phyloP scores from a whole-genome alignment of 2,329 filamentous ascomycete species.

The Fusarium setosum region DNA sequence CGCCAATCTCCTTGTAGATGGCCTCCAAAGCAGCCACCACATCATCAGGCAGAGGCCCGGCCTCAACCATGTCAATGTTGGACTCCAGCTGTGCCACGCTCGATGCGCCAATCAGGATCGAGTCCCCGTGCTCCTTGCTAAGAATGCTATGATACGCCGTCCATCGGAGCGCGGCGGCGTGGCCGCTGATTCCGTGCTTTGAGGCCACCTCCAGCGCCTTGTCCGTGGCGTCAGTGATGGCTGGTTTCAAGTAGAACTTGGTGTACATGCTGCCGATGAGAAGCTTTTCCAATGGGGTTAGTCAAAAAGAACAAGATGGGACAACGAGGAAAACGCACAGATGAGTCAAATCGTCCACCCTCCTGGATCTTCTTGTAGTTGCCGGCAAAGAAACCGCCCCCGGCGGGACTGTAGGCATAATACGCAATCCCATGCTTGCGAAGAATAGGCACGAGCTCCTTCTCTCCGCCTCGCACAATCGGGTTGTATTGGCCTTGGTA shows the following conservation, averaged over 20 bases:
- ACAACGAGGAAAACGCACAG: constrained; percentile 28
- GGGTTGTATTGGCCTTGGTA: constrained; percentile 63
- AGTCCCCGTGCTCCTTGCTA: constrained; percentile 46
- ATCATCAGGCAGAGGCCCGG: constrained; percentile 54
- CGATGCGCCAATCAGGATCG: constrained; percentile 50
- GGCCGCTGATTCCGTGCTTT: constrained; percentile 50
- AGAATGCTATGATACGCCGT: constrained; percentile 50
- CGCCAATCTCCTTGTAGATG: constrained; percentile 28
- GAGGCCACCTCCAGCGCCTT: constrained; percentile 40
- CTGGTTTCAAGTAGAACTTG: constrained; percentile 41
- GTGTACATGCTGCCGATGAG: constrained; percentile 40
- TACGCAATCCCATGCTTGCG: constrained; percentile 56
- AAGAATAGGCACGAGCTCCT: constrained; percentile 54
- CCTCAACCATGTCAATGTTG: constrained; percentile 50
- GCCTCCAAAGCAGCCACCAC: constrained; percentile 41
- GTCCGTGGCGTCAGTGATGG: constrained; percentile 43
- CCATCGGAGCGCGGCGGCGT: constrained; percentile 57
- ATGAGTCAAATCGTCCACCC: constrained; percentile 39
- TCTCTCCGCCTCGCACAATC: constrained; percentile 54
- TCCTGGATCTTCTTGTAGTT: constrained; percentile 32
- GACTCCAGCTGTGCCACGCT: constrained; percentile 49
- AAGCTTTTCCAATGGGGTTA: constrained; percentile 5
- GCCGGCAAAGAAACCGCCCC: constrained; percentile 40
- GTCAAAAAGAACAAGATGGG: not conserved
- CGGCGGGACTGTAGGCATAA: constrained; percentile 52